These are phyloP conservation scores for Acer saccharum DNA, from an alignment of 345 rosid species.

Conservation along the genomic window DNA sequence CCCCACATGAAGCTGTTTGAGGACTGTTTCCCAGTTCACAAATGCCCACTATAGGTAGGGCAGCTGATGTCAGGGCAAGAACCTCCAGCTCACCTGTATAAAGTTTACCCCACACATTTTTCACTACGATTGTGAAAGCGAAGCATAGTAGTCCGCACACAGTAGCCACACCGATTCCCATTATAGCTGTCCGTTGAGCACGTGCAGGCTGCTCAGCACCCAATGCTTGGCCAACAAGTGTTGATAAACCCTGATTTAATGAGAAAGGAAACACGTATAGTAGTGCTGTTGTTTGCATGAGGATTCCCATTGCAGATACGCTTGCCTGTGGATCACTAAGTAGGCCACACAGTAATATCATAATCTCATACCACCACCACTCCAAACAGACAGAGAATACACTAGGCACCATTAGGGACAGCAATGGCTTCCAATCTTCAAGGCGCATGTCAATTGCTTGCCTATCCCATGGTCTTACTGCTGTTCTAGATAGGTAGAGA, in stretches of 20 bases:
- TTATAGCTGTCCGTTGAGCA: slow-evolving; percentile 24
- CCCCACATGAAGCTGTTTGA: slow-evolving; percentile 41
- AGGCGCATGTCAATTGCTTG: background rate
- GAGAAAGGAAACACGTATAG: slow-evolving; percentile 38
- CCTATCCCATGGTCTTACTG: slow-evolving; percentile 40
- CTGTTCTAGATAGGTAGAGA: slow-evolving; percentile 17
- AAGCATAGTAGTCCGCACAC: slow-evolving; percentile 27
- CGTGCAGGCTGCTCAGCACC: slow-evolving; percentile 27
- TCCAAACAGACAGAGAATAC: slow-evolving; percentile 37
- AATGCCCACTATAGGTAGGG: slow-evolving; percentile 39
- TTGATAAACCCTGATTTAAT: slow-evolving; percentile 29
- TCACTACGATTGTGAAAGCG: slow-evolving; percentile 25
- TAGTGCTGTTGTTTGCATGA: slow-evolving; percentile 38
- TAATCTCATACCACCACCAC: slow-evolving; percentile 52
- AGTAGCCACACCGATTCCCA: slow-evolving; percentile 29
- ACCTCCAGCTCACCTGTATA: slow-evolving; percentile 32
- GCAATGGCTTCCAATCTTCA: slow-evolving; percentile 25
- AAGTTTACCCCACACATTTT: slow-evolving; percentile 30
- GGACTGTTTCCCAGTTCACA: slow-evolving; percentile 41
- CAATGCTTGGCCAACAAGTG: slow-evolving; percentile 33
- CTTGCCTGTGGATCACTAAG: slow-evolving; percentile 31
- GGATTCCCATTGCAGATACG: slow-evolving; percentile 45
- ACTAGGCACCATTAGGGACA: slow-evolving; percentile 31
- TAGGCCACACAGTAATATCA: slow-evolving; percentile 36
- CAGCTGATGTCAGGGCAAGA: slow-evolving; percentile 27